Conservation (phyloP, 495 filamentous ascomycete genomes). For the Hypoxylon lienhwacheense region DNA sequence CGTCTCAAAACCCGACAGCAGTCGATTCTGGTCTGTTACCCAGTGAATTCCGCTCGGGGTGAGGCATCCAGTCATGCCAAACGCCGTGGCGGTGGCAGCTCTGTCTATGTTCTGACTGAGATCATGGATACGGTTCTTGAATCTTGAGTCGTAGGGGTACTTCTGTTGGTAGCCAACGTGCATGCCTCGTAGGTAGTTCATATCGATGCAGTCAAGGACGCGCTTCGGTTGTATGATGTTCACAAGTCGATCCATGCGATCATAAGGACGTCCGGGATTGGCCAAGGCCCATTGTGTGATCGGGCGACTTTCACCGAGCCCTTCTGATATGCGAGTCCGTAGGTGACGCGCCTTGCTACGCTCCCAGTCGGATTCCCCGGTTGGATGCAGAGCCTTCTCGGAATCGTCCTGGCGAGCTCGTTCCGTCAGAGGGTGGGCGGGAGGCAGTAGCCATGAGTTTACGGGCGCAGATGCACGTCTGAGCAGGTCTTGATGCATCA, state of each 20-base stretch:
- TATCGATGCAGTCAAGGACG: constrained; percentile 69
- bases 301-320: constrained; percentile 56
- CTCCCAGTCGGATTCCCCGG: constrained; percentile 55
- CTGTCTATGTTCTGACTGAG: constrained; percentile 78
- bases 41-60: constrained; percentile 69
- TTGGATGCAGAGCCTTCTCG: constrained; percentile 35
- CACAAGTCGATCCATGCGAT: constrained; percentile 51
- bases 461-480: constrained; percentile 65
- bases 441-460: constrained; percentile 61
- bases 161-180: too few species aligned
- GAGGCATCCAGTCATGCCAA: constrained; percentile 68
- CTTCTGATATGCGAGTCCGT: constrained; percentile 47
- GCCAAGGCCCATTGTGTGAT: constrained; percentile 60
- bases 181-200: constrained; percentile 54
- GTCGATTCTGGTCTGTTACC: constrained; percentile 62
- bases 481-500: constrained; percentile 32
- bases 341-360: constrained; percentile 60
- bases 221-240: constrained; percentile 49
- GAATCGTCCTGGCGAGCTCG: constrained; percentile 47
- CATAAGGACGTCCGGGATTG: constrained; percentile 55
- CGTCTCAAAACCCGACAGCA: constrained; percentile 66
- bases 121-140: constrained; percentile 65
- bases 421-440: constrained; percentile 60
- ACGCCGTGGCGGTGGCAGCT: constrained; percentile 34
- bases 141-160: constrained; percentile 57